A percentile compares a stretch with the other conserved stretches of the same genome.
Evolutionary conservation across 2,329 filamentous ascomycete species (phyloP).

Genomic region (Claviceps pusilla): DNA sequence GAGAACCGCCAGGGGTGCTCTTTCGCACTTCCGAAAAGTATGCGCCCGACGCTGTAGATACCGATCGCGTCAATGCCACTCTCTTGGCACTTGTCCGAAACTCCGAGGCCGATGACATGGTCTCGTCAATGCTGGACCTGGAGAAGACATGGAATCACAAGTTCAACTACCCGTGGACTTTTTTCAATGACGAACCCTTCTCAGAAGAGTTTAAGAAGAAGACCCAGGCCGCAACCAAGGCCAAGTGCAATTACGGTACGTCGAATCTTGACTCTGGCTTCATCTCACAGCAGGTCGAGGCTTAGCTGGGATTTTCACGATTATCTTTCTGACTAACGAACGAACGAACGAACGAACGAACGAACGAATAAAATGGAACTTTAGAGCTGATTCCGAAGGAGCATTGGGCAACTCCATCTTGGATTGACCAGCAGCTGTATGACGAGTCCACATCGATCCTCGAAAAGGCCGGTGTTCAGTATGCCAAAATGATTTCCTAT

Average conservation of each 20-base stretch:
- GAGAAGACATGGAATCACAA: constrained; percentile 95
- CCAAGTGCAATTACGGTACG: constrained; percentile 70
- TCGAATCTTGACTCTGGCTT: neutral
- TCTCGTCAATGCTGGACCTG: constrained; percentile 78
- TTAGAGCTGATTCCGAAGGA: constrained; percentile 79
- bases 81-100: constrained; percentile 86
- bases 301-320: neutral
- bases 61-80: constrained; percentile 82
- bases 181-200: constrained; percentile 94
- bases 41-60: constrained; percentile 56
- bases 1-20: constrained; percentile 66
- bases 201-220: constrained; percentile 79
- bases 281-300: neutral
- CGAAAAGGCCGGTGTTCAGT: constrained; percentile 75
- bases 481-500: constrained; percentile 77
- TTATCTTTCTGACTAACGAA: neutral
- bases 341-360: too few species aligned
- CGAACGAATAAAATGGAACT: too few species aligned
- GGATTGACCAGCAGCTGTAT: constrained; percentile 84
- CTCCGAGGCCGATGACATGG: constrained; percentile 68
- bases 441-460: constrained; percentile 71
- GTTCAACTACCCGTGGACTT: constrained; percentile 99
- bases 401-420: constrained; percentile 82
- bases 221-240: constrained; percentile 72
- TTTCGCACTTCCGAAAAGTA: constrained; percentile 65